phyloP scores from a whole-genome alignment of 1,139 yeast genomes.

The Saccharomycopsis crataegensis region DNA sequence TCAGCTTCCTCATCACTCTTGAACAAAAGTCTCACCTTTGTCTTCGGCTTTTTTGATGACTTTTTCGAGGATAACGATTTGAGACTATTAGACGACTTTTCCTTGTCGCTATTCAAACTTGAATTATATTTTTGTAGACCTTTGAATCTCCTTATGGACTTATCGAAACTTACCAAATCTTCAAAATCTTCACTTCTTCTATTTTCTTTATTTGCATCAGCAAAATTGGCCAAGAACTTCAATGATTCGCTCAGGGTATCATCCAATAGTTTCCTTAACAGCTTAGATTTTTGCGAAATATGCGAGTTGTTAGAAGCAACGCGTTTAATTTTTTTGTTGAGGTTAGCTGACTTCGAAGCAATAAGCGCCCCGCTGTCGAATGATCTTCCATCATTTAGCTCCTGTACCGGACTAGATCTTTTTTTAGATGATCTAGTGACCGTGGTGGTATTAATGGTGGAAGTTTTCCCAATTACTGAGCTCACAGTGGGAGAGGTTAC shows the following conservation, averaged over 20 bases:
- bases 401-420: not conserved
- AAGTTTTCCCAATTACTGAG: not conserved
- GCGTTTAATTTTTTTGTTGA: not conserved
- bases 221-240: not conserved
- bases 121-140: conserved; percentile 13
- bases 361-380: conserved; percentile 8
- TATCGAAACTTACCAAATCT: conserved; percentile 12
- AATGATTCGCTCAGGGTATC: conserved; percentile 18
- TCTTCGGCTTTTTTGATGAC: not conserved
- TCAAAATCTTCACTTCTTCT: conserved; percentile 15
- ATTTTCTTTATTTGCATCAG: conserved; percentile 10
- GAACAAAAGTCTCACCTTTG: not conserved
- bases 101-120: conserved; percentile 9
- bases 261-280: conserved; percentile 7
- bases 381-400: not conserved
- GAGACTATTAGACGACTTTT: conserved; percentile 10
- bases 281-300: not conserved
- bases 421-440: not conserved
- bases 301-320: not conserved
- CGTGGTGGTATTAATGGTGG: not conserved
- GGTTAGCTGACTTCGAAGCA: not conserved
- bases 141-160: conserved; percentile 11
- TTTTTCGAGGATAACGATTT: conserved; percentile 9
- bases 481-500: conserved; percentile 3
- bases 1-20: not conserved